Conservation (phyloP, 495 filamentous ascomycete genomes). For the Penicillium pulvis region DNA sequence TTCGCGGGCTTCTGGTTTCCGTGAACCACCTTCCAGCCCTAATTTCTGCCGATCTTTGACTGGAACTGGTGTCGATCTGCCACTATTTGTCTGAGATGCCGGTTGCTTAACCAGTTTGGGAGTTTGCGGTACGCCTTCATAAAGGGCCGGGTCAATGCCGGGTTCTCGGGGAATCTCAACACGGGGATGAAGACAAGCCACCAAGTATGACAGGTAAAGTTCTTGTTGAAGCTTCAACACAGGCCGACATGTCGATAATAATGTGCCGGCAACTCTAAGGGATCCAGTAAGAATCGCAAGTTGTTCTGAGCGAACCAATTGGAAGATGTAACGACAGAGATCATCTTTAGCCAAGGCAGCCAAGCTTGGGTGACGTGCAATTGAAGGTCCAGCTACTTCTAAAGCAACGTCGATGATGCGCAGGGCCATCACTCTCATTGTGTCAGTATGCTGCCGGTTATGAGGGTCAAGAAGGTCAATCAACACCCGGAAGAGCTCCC, state of each 20-base stretch:
- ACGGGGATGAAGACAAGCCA: conserved; percentile 88
- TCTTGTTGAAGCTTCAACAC: conserved; percentile 97
- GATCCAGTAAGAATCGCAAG: conserved; percentile 91
- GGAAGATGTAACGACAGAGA: conserved; percentile 92
- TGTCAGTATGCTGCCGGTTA: conserved; percentile 86
- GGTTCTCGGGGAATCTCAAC: conserved; percentile 90
- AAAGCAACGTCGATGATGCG: conserved; percentile 97
- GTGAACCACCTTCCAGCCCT: conserved; percentile 86
- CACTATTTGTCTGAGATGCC: conserved; percentile 76
- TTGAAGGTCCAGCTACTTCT: conserved; percentile 94
- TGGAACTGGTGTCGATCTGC: conserved; percentile 87
- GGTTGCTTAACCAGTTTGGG: conserved; percentile 83
- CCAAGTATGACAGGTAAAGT: conserved; percentile 90
- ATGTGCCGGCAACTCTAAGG: conserved; percentile 84
- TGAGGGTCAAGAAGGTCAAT: conserved; percentile 93
- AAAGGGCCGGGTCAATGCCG: conserved; percentile 87
- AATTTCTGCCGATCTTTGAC: conserved; percentile 93
- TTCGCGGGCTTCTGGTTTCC: conserved; percentile 92
- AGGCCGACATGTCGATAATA: conserved; percentile 87
- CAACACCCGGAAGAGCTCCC: conserved; percentile 92
- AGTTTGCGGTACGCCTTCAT: conserved; percentile 89
- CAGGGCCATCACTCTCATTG: conserved; percentile 95
- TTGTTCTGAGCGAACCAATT: conserved; percentile 94
- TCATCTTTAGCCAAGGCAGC: conserved; percentile 90
- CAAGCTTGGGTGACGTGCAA: conserved; percentile 88